A percentile compares a stretch with the other conserved stretches of the same genome.
These are phyloP conservation scores for Phoenix roebelenii DNA, from an alignment of 176 grass and related monocot genomes.

Conservation along the genomic window DNA sequence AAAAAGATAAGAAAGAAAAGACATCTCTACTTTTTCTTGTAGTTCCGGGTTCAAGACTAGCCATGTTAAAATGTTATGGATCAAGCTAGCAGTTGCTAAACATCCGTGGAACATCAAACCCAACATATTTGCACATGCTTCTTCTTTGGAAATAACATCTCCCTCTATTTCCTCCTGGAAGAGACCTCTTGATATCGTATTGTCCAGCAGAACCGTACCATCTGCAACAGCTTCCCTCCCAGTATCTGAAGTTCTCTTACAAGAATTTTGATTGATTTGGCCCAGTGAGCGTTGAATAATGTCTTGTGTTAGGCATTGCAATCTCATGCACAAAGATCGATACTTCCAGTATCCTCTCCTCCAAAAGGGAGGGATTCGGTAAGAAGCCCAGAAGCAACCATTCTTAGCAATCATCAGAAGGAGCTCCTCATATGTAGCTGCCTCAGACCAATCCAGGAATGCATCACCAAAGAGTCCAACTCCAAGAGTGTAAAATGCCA, in stretches of 20 bases:
- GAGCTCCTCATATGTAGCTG: conserved; percentile 59
- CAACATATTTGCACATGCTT: conserved; percentile 65
- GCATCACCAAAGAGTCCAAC: conserved; percentile 62
- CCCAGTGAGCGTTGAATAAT: conserved; percentile 31
- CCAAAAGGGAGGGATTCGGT: conserved; percentile 66
- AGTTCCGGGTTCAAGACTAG: conserved; percentile 48
- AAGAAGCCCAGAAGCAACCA: conserved; percentile 91
- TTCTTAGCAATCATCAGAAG: conserved; percentile 67
- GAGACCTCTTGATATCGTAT: conserved; percentile 17
- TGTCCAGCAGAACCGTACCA: conserved; percentile 23
- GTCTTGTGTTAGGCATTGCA: conserved; percentile 54
- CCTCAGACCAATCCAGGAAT: conserved; percentile 72
- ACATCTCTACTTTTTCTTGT: conserved; percentile 55
- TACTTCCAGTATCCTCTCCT: conserved; percentile 78
- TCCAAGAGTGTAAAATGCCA: conserved; percentile 73
- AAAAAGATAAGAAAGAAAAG: conserved; percentile 15
- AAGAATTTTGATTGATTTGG: conserved; percentile 20
- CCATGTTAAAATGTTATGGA: conserved; percentile 58
- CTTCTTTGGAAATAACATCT: conserved; percentile 42
- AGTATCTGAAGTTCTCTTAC: conserved; percentile 21
- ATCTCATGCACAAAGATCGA: conserved; percentile 28
- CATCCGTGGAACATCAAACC: conserved; percentile 95
- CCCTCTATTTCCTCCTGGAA: conserved; percentile 27
- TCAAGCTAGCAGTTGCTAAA: conserved; percentile 56
- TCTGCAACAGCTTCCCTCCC: conserved; percentile 8